Evolutionary conservation across 805 yeast species (phyloP), one percentile per base, ranked within the genome.

Genomic region (Kregervanrija delftensis): DNA sequence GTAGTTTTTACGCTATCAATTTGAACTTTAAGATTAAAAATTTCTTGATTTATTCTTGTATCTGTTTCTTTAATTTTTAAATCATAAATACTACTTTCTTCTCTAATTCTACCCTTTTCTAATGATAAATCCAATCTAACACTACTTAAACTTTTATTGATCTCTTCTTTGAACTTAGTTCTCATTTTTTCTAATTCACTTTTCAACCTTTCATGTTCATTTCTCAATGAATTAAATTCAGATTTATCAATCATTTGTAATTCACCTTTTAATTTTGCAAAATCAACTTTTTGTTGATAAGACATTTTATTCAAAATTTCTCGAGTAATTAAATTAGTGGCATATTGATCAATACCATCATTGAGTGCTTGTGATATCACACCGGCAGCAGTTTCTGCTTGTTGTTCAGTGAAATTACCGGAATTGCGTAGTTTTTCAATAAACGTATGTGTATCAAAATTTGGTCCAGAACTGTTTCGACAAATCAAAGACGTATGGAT

Each of bases 261-360:
- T 61, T 91, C 98, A 31, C 96, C 95, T 58, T 90, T 83, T 48
- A 93, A 74, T 59, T 91, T 91, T 34, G 96, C 93, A 72, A 93
- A 91, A 60, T 93, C 98, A 31, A 93, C 97, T 55, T 91, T 87
- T 57, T 93, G 98, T 61, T 91, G 96, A 63, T 93, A 93, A 3
- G 96, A 84, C 58, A 89, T 76, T 52, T 89, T 81, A 30, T 86
- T 80, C 38, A 91, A 73, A 37, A 83, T 80, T 54, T 89, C 96
- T 54, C 88, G 83, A 22, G 89, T 79, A n/a, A 91, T 95, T 45
- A 91, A 67, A 57, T 84, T 84, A 34, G 81, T 72, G 9, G 90
- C 80, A 22, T 88, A 81, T 45, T 83, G 78, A 16, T 75, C 74
- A 30, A 89, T 79, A 4, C 96, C 93, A 50, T 87, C 93, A 55